Percentiles rank a stretch among this genome's conserved stretches.
Conservation (phyloP, 176 grass and related monocot species). For the Raddia distichophylla region DNA sequence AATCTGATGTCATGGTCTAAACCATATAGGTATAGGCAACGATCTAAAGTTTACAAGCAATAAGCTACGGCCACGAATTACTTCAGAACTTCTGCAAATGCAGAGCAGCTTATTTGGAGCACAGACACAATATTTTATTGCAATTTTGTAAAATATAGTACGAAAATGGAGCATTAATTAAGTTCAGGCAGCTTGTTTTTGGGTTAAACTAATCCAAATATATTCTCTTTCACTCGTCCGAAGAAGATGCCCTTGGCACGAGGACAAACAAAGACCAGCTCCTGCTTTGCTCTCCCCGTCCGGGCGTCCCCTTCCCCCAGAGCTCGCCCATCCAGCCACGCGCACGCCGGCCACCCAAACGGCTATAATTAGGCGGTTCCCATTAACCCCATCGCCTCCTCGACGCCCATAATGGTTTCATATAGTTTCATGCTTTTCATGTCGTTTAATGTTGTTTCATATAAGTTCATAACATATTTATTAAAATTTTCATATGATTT, state of each 20-base stretch:
- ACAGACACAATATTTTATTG: neutral
- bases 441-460: too few relatives aligned
- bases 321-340: conserved; percentile 25
- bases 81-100: neutral
- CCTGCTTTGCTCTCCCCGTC: neutral
- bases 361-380: conserved; percentile 66
- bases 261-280: conserved; percentile 46
- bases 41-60: neutral
- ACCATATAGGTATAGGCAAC: neutral
- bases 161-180: too few relatives aligned
- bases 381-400: neutral
- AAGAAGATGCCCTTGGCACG: conserved; percentile 19
- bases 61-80: neutral
- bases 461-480: too few relatives aligned
- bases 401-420: neutral
- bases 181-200: too few relatives aligned
- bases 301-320: neutral
- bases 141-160: neutral
- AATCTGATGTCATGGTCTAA: neutral
- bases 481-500: too few relatives aligned
- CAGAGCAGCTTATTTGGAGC: neutral
- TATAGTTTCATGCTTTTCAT: too few relatives aligned
- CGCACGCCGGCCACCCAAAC: conserved; percentile 44
- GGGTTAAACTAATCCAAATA: too few relatives aligned
- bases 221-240: too few relatives aligned